Evolutionary conservation across 2,329 filamentous ascomycete species (phyloP).

Genomic region (Penicillium palitans): DNA sequence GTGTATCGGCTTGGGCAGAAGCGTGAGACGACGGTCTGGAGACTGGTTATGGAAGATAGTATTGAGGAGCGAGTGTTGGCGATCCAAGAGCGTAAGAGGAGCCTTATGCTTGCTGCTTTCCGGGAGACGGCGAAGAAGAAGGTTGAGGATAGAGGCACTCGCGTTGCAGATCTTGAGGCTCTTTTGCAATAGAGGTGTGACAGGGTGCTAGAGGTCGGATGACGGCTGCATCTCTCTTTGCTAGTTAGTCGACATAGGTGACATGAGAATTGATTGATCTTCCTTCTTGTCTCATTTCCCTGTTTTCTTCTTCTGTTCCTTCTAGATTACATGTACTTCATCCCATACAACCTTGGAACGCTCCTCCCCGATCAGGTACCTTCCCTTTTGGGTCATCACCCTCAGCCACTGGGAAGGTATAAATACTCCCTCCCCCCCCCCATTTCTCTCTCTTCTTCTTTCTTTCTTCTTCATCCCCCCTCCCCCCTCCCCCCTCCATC

Average conservation of each 20-base stretch:
- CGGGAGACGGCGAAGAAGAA: slow-evolving; percentile 65
- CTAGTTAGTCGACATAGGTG: neutral
- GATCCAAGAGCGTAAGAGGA: slow-evolving; percentile 76
- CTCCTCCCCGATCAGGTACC: too few species aligned
- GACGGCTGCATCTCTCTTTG: neutral
- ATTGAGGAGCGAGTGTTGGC: slow-evolving; percentile 79
- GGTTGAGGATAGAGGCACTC: slow-evolving; percentile 54
- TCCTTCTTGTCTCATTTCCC: neutral
- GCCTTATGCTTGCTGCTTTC: slow-evolving; percentile 76
- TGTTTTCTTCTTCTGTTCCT: too few species aligned
- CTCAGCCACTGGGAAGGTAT: too few species aligned
- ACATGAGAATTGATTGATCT: neutral
- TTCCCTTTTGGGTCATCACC: too few species aligned
- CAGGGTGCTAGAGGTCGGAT: too few species aligned
- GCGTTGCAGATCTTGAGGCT: slow-evolving; percentile 52
- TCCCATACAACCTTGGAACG: too few species aligned
- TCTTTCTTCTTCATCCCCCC: too few species aligned
- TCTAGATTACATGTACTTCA: too few species aligned
- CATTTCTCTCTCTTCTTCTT: too few species aligned
- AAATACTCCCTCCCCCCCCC: too few species aligned
- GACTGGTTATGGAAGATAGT: slow-evolving; percentile 75
- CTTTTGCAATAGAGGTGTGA: slow-evolving; percentile 28
- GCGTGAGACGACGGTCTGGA: slow-evolving; percentile 73
- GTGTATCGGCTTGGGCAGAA: slow-evolving; percentile 85
- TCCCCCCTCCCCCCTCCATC: too few species aligned